Percentiles rank a stretch among this genome's conserved stretches.
Evolutionary conservation across 1,284 basidiomycete species (phyloP).

Genomic region (Leccinum holopus): DNA sequence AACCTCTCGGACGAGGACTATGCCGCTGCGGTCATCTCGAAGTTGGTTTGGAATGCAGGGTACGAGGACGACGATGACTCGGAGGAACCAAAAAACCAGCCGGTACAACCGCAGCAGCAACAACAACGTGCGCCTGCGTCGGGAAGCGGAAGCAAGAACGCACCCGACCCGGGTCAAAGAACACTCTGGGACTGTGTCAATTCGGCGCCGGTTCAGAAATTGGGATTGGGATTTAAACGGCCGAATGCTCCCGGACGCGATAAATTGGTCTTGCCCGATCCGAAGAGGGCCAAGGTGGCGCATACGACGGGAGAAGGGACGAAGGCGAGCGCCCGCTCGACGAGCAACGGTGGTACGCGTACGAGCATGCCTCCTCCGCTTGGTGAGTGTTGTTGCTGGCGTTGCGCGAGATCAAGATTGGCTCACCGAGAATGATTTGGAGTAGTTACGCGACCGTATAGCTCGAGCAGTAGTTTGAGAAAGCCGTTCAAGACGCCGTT

Average conservation of each 20-base stretch:
- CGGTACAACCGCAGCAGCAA: slow-evolving; percentile 1
- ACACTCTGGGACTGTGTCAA: slow-evolving; percentile 28
- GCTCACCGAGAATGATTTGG: not conserved
- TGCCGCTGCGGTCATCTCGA: slow-evolving; percentile 32
- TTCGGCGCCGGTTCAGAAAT: slow-evolving; percentile 16
- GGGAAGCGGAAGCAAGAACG: not conserved
- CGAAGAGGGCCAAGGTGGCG: slow-evolving; percentile 42
- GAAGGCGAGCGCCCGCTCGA: not conserved
- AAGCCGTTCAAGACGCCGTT: slow-evolving; percentile 52
- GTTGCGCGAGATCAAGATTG: not conserved
- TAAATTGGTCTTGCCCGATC: slow-evolving; percentile 10
- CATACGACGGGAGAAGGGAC: slow-evolving; percentile 12
- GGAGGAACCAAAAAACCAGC: slow-evolving; percentile 3
- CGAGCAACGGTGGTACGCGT: not conserved
- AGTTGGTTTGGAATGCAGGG: slow-evolving; percentile 17
- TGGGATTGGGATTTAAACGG: slow-evolving; percentile 23
- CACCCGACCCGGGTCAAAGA: slow-evolving; percentile 14
- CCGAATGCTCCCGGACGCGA: slow-evolving; percentile 18
- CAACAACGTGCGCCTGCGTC: slow-evolving; percentile 4
- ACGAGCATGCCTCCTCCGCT: slow-evolving; percentile 33
- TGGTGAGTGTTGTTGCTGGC: slow-evolving; percentile 27
- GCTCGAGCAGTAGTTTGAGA: slow-evolving; percentile 40
- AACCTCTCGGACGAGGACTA: slow-evolving; percentile 51
- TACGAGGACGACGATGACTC: slow-evolving; percentile 31
- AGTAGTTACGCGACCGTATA: slow-evolving; percentile 45